Evolutionary conservation across 768 basidiomycete genomes (phyloP).

Genomic region (Pleurotus eryngii): DNA sequence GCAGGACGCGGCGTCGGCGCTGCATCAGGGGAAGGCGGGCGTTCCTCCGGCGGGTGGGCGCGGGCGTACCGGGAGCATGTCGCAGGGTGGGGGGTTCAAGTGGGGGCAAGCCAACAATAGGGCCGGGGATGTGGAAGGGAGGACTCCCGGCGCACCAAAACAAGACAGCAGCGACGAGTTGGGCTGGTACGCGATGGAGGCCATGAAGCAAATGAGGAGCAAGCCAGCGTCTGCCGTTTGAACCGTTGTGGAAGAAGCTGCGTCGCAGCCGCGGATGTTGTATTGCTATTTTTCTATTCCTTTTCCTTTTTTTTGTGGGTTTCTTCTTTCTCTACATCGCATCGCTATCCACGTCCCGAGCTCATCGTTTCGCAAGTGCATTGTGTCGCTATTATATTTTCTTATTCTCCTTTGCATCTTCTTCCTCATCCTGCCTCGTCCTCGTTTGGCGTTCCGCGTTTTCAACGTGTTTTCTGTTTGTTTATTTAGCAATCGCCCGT

Average conservation of each 20-base stretch:
- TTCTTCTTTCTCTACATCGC: not conserved
- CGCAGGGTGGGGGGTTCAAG: not conserved
- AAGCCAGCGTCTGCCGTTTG: conserved; percentile 13
- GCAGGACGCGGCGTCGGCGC: not conserved
- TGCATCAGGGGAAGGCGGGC: not conserved
- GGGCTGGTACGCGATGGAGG: conserved; percentile 12
- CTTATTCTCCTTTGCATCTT: not conserved
- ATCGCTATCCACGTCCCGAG: not conserved
- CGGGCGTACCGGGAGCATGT: not conserved
- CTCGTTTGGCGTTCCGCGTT: not conserved
- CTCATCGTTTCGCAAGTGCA: not conserved
- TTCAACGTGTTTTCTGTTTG: not conserved
- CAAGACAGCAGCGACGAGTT: conserved; percentile 8
- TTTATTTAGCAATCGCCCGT: not conserved
- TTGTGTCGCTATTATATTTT: not conserved
- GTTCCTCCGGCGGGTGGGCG: not conserved
- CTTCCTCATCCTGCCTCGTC: not conserved
- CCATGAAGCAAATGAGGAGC: conserved; percentile 9
- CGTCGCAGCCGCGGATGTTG: no score
- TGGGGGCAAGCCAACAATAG: not conserved
- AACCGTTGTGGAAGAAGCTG: not conserved
- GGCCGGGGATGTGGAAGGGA: conserved; percentile 4
- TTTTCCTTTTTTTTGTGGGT: not conserved
- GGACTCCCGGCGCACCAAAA: conserved; percentile 1
- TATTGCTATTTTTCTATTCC: no score